A percentile compares a stretch with the other conserved stretches of the same genome.
These are phyloP conservation scores for Anisodus acutangulus DNA, from an alignment of 257 asterid species.

Conservation along the genomic window DNA sequence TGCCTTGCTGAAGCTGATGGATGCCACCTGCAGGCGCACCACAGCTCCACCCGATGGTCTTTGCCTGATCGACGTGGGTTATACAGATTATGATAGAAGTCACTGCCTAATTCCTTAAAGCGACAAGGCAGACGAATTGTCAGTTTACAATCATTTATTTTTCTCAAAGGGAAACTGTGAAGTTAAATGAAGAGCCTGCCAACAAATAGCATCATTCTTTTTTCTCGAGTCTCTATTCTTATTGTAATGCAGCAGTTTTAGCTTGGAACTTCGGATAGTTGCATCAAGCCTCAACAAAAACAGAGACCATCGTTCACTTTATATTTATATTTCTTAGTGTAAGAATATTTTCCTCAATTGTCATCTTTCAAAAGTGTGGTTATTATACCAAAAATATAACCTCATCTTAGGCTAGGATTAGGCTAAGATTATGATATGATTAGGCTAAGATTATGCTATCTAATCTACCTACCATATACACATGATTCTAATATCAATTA, in stretches of 20 bases:
- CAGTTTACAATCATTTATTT: not conserved
- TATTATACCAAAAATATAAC: too few relatives aligned
- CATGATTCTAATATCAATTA: too few relatives aligned
- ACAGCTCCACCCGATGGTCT: constrained; percentile 89
- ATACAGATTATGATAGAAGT: constrained; percentile 60
- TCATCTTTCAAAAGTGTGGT: too few relatives aligned
- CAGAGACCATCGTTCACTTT: not conserved
- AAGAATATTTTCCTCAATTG: too few relatives aligned
- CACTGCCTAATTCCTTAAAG: constrained; percentile 65
- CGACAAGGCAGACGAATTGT: not conserved
- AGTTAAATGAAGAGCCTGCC: not conserved
- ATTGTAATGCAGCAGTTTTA: not conserved
- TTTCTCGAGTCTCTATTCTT: not conserved
- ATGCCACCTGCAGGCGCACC: constrained; percentile 92
- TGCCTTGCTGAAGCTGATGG: constrained; percentile 80
- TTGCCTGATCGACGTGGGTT: constrained; percentile 89
- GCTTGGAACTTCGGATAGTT: not conserved
- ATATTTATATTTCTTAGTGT: not conserved
- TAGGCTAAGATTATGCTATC: too few relatives aligned
- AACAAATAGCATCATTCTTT: not conserved
- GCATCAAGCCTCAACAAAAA: not conserved
- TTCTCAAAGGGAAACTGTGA: not conserved
- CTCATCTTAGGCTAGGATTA: too few relatives aligned
- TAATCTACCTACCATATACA: too few relatives aligned
- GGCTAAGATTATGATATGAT: too few relatives aligned